Evolutionary conservation across 1,284 basidiomycete genomes (phyloP), one percentile per base, ranked within the genome.

Genomic region (Schizopora paradoxa): DNA sequence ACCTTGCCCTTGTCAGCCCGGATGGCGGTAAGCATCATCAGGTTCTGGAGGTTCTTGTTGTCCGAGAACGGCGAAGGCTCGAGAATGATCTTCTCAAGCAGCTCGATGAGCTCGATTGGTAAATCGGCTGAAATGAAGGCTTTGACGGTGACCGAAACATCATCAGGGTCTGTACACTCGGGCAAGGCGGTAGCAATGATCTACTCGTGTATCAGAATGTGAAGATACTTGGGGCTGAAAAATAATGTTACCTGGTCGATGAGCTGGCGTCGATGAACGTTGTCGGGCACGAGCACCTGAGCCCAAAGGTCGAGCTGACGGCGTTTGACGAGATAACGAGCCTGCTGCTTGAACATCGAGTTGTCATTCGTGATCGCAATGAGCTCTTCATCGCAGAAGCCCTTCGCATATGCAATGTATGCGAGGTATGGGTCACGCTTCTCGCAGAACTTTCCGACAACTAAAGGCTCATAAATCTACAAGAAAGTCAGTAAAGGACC

Each of bases 321-420:
- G 55, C 96, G 85, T 71, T 95, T 97, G 62, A 98, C 91, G 52
- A 99, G 82, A 70, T 99, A 99, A 31, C 96, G 84, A 44, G 96
- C 91, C 68, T 99, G 96, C 63, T 99, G 95, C 72, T 99, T 99
- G 80, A 96, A 99, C 96, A 99, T 99, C 26, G 93, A 87, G 72
- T 99, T 99, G 58, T 97, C 95, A 64, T 99, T 99, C 45, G 96
- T 99, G 66, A 99, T 95, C 26, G 81, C 67, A 63, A 99, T 93
- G 56, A 99, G 79, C 68, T 99, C 96, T 8, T 99, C 93, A 57
- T 99, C 96, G 62, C 96, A 99, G 71, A 98, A 89, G 55, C 96
- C 96, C 68, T 99, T 99, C 43, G 96, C 96, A 64, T 99, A 99
- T 1, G 96, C 96, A 59, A 99, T 99, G 72, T 96, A 99, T 22